phyloP scores from a whole-genome alignment of 2,329 filamentous ascomycete genomes.

The Penicillium polonicum region DNA sequence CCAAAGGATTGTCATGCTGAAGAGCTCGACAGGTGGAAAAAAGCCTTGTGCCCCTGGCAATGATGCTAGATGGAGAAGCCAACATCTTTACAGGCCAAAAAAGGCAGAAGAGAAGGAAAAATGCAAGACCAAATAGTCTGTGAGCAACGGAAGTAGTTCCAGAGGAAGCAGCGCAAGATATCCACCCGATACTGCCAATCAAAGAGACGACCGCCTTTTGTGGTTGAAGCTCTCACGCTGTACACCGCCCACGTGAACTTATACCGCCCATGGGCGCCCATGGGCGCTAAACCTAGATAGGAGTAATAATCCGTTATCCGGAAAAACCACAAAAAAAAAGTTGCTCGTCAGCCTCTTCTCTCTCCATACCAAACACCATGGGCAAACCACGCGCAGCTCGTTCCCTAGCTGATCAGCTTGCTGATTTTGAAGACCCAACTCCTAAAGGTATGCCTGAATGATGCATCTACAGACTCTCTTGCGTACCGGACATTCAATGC shows the following conservation, averaged over 20 bases:
- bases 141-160: neutral
- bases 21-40: slow-evolving; percentile 58
- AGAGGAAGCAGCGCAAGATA: neutral
- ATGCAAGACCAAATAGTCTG: neutral
- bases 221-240: neutral
- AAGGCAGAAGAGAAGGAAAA: neutral
- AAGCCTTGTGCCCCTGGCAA: slow-evolving; percentile 42
- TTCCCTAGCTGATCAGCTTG: slow-evolving; percentile 59
- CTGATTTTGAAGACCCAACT: slow-evolving; percentile 61
- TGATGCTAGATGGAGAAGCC: neutral
- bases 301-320: slow-evolving; percentile 22
- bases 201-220: neutral
- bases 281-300: slow-evolving; percentile 11
- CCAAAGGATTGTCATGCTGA: slow-evolving; percentile 84
- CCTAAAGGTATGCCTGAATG: slow-evolving; percentile 55
- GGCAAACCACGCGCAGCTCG: slow-evolving; percentile 52
- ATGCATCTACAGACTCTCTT: neutral
- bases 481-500: neutral
- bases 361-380: slow-evolving; percentile 23
- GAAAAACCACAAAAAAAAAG: slow-evolving; percentile 29
- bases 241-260: neutral
- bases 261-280: slow-evolving; percentile 3
- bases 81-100: neutral
- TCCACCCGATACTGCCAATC: slow-evolving; percentile 13
- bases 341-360: slow-evolving; percentile 11